Evolutionary conservation across 371 early-diverging fungal species (phyloP), one percentile per base, ranked within the genome.

Genomic region (Mucor lusitanicus): DNA sequence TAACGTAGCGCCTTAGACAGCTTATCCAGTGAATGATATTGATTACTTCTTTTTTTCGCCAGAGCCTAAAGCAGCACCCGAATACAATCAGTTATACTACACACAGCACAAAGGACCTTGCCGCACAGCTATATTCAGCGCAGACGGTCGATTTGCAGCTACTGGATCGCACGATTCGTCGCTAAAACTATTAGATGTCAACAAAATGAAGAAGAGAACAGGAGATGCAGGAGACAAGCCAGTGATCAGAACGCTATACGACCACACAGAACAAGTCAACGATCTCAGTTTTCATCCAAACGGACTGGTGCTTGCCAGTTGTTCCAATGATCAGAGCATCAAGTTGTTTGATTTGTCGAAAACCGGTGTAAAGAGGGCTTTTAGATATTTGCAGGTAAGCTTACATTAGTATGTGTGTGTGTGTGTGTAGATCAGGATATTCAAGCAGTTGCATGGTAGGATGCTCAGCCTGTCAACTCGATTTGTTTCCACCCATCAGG

Each of bases 231-330:
- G 89, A 19, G 91, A 92, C 68, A 85, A 89, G 70, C 92, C 94
- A 0, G 95, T 96, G 55, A 90, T 97, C 65, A 83, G 94, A 30
- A 92, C 95, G 6, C 84, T 96, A 46, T 95, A 95, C 76, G 94
- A 97, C 72, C 97, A 97, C 73, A 74, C 77, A 3, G 89, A 81
- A 59, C 86, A 89, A 32, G 90, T 97, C 25, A 95, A 92, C 35
- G 96, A 95, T 61, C 76, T 95, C 11, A 87, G 89, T 35, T 97
- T 96, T 74, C 97, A 98, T 70, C 98, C 98, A 7, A 95, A 96
- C 67, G 94, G 95, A 17, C 77, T 90, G 9, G 93, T 95, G 3
- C 83, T 97, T 32, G 98, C 96, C 1, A 91, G 92, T 50, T 91
- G 94, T 69, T 88, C 95, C 1, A 94, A 94, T 28, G 97, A 97